Percentiles rank a stretch among this genome's conserved stretches.
These are phyloP conservation scores for Scutellaria barbata DNA, from an alignment of 257 asterid genomes.

Conservation along the genomic window DNA sequence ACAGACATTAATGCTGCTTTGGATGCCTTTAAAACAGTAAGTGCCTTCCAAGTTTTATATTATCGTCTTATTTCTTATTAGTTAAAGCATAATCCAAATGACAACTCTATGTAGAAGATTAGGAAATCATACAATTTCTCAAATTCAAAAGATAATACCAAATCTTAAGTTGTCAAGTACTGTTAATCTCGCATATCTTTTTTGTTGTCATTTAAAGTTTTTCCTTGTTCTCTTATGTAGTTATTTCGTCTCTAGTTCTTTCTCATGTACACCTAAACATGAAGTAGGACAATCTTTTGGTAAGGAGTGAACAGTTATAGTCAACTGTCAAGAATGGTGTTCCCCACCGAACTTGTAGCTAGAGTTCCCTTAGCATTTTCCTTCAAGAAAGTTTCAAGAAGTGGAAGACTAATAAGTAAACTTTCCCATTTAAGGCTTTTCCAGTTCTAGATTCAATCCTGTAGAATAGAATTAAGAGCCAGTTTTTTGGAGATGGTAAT, in stretches of 20 bases:
- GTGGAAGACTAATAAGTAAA: neutral
- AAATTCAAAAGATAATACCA: neutral
- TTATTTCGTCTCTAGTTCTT: slow-evolving; percentile 20
- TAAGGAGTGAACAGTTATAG: neutral
- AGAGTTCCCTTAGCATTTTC: slow-evolving; percentile 1
- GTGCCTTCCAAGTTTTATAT: slow-evolving; percentile 37
- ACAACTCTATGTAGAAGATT: neutral
- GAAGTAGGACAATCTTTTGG: slow-evolving; percentile 9
- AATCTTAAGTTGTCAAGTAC: slow-evolving; percentile 21
- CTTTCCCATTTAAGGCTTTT: slow-evolving; percentile 1
- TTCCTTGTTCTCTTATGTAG: neutral
- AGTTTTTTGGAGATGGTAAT: neutral
- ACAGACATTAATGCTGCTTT: slow-evolving; percentile 84
- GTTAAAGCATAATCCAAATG: neutral
- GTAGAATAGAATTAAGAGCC: neutral
- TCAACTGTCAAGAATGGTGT: slow-evolving; percentile 22
- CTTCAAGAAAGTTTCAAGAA: neutral
- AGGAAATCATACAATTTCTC: neutral
- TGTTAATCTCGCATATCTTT: neutral
- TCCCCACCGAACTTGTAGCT: slow-evolving; percentile 1
- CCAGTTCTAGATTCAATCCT: neutral
- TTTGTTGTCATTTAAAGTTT: neutral
- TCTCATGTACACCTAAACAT: slow-evolving; percentile 12
- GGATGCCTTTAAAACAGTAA: slow-evolving; percentile 92
- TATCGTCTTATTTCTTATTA: slow-evolving; percentile 25